phyloP scores from a whole-genome alignment of 2,329 filamentous ascomycete species.

The Neonectria ditissima region DNA sequence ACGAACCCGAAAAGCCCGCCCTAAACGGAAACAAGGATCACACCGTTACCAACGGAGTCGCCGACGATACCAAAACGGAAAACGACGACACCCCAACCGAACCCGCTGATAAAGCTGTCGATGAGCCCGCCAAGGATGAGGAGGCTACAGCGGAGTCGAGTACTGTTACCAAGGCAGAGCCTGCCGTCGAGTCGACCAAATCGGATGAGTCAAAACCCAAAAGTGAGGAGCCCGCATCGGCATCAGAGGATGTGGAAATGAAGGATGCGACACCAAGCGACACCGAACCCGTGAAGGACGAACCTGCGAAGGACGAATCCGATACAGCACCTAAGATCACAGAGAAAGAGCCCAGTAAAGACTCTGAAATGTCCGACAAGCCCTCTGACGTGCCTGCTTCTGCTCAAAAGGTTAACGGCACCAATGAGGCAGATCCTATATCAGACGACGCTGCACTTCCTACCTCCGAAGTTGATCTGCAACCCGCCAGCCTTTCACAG shows the following conservation, averaged over 20 bases:
- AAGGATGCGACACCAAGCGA: slow-evolving; percentile 33
- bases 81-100: slow-evolving; percentile 32
- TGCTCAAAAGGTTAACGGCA: slow-evolving; percentile 31
- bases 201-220: slow-evolving; percentile 12
- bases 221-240: slow-evolving; percentile 4
- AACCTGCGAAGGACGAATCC: slow-evolving; percentile 7
- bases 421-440: slow-evolving; percentile 22
- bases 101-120: slow-evolving; percentile 4
- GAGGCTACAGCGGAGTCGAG: slow-evolving; percentile 18
- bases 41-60: slow-evolving; percentile 42
- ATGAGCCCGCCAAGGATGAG: slow-evolving; percentile 17
- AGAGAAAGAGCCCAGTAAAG: slow-evolving; percentile 37
- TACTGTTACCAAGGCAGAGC: slow-evolving; percentile 32
- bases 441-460: slow-evolving; percentile 40
- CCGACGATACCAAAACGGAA: slow-evolving; percentile 41
- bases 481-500: slow-evolving; percentile 54
- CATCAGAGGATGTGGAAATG: slow-evolving; percentile 44
- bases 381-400: slow-evolving; percentile 3
- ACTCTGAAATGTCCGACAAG: slow-evolving; percentile 39
- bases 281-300: slow-evolving; percentile 7
- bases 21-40: slow-evolving; percentile 43
- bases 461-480: slow-evolving; percentile 51
- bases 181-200: slow-evolving; percentile 20
- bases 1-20: slow-evolving; percentile 38
- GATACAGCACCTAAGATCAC: slow-evolving; percentile 23